phyloP scores from a whole-genome alignment of 2,329 filamentous ascomycete genomes.

The Macrophomina phaseolina region DNA sequence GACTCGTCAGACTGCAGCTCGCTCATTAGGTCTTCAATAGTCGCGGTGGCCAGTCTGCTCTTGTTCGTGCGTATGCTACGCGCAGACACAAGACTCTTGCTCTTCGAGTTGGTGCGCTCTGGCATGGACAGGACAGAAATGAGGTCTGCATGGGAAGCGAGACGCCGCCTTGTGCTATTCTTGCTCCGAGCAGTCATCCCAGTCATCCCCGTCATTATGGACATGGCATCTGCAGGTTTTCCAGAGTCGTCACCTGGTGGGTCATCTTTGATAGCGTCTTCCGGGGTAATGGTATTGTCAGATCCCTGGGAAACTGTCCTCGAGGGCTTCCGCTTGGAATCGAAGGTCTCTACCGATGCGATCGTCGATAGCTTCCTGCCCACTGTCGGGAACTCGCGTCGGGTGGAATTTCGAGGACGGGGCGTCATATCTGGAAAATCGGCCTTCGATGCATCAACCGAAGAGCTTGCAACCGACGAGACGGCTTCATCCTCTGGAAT shows the following conservation, averaged over 20 bases:
- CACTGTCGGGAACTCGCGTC: conserved; percentile 57
- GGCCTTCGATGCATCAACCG: conserved; percentile 41
- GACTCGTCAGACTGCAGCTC: conserved; percentile 84
- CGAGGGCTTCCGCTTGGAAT: conserved; percentile 35
- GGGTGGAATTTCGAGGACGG: conserved; percentile 34
- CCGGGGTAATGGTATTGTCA: conserved; percentile 25
- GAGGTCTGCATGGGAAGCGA: conserved; percentile 91
- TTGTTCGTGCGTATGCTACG: conserved; percentile 78
- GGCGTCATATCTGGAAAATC: conserved; percentile 41
- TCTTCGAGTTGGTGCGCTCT: conserved; percentile 51
- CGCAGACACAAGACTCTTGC: conserved; percentile 70
- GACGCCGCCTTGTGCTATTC: conserved; percentile 65
- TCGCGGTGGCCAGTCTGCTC: conserved; percentile 69
- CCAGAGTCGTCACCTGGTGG: background rate
- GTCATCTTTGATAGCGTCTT: conserved; percentile 28
- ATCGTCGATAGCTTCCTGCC: conserved; percentile 65
- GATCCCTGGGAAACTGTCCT: conserved; percentile 15
- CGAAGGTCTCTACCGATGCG: conserved; percentile 61
- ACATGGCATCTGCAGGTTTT: conserved; percentile 17
- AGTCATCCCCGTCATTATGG: conserved; percentile 23
- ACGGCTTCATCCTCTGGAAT: conserved; percentile 36
- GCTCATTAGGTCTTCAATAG: conserved; percentile 74
- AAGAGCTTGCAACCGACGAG: conserved; percentile 41
- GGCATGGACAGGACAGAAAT: conserved; percentile 88
- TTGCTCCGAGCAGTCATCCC: conserved; percentile 43